Base-by-base conservation (phyloP, 768 basidiomycete species). In the Pleurotus sapidus region DNA sequence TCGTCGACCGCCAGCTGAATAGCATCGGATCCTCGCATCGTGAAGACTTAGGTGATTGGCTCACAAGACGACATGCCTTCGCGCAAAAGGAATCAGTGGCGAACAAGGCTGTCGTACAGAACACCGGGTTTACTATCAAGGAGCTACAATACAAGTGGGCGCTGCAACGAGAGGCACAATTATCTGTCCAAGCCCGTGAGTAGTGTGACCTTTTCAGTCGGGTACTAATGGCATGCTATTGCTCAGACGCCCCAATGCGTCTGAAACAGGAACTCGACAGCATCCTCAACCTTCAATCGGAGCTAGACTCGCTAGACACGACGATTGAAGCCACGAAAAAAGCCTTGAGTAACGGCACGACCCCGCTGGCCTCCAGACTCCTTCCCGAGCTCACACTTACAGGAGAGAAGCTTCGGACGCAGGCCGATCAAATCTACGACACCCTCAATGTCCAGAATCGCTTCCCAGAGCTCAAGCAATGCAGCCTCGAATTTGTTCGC, bases 201-300 rank as follows among this genome's bases (percentile, higher is more conserved):
- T 70, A 8, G 3, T 24, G 40, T 55, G 27, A 34, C n/a, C n/a
- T n/a, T n/a, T n/a, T n/a, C n/a, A n/a, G n/a, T n/a, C n/a, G n/a
- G n/a, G n/a, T n/a, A n/a, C n/a, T n/a, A n/a, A n/a, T n/a, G n/a
- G n/a, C n/a, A n/a, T n/a, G n/a, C n/a, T n/a, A n/a, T n/a, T n/a
- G n/a, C n/a, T 34, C 30, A 71, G 71, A 72, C 57, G 65, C 67
- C 0, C 72, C 71, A 1, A 55, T 45, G 0, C 50, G 64, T 4
- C 59, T 76, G 3, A 71, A 71, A 38, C 70, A 70, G 38, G 73
- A 74, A 37, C 60, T 76, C 0, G 67, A 74, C 39, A 57, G 59
- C 0, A 58, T 76, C 0, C 57, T 76, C 0, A 51, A 30, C 4
- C 60, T 76, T 1, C 74, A 74, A 57, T 56, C 38, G 5, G 61